Base-by-base conservation (phyloP, 257 asterid species). In the Fraxinus cuspidata region DNA sequence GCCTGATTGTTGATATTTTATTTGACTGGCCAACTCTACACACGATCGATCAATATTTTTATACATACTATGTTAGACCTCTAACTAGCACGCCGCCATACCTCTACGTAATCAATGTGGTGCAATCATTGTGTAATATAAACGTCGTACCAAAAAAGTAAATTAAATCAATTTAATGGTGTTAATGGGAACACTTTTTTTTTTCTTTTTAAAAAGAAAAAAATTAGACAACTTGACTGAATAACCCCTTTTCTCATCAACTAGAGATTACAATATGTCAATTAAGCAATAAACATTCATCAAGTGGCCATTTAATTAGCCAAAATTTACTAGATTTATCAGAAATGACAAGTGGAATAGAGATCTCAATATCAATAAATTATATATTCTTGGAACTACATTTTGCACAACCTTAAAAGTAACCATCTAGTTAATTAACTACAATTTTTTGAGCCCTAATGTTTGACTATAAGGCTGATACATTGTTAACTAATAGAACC, bases 391-490 rank as follows among this genome's bases (percentile, higher is more conserved):
- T 72, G 68, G 73, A 72, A 63, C 32, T 31, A 78, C 27, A 53
- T 38, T 38, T 32, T 35, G 6, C 38, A 35, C 38, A 47, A 4
- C 25, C 13, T 16, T 44, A 56, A 44, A 73, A 53, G 63, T 29
- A 4, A 60, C 51, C 47, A 70, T 70, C 29, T 32, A 37, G 73
- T 13, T 75, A 60, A 60, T 21, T 23, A 28, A 31, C 67, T 4
- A 32, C 31, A 40, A 21, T 38, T 70, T 35, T 3, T 49, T 38
- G 70, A 77, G 72, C 75, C 44, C 67, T 37, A 72, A 60, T 38
- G 31, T 63, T 81, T 81, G 76, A 81, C 85, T 83, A 78, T 64
- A 44, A 35, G 44, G 8, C 11, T 38, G 8, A 38, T 7, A 38
- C 1, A 38, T 38, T 38, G 11, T 38, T 38, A 38, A 38, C 2